Base-by-base conservation (phyloP, 2,329 filamentous ascomycete genomes). In the Talaromyces amestolkiae region DNA sequence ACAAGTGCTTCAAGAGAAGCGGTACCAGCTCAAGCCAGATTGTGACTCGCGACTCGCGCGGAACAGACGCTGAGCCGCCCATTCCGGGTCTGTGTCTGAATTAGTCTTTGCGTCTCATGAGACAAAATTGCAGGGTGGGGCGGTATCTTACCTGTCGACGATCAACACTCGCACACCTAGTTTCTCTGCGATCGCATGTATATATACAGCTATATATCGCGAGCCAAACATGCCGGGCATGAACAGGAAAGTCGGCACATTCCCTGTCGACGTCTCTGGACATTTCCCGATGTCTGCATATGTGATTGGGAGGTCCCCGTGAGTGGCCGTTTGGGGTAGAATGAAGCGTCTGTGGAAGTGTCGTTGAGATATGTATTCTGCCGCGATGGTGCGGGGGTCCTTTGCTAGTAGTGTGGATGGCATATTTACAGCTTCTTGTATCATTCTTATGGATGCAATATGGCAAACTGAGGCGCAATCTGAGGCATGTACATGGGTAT, bases 11-110 rank as follows among this genome's bases (percentile, higher is more conserved):
- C 13, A 82, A 72, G 1, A 83, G 73, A 13, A 67, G 69, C 27
- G 79, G 78, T 3, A 82, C 74, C 1, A 72, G 77, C 68, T 82
- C 79, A 22, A 82, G 70, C 75, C 77, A 82, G 27, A 75, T 69
- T 1, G 70, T 54, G 15, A 82, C 71, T n/a, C 81, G 74, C 31
- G 74, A 63, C 8, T 72, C 64, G 5, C 80, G 64, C 1, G 72
- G 62, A 0, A 81, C 79, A 1, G 71, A 68, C 0, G 78, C 79
- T 19, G 80, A 81, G 62, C 76, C 78, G 2, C 81, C 81, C 65
- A 82, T 76, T n/a, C 76, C 79, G 15, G 80, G 78, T 67, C 81
- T 81, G 37, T 62, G 63, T 22, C 17, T 1, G 24, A 22, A 9
- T 61, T 17, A 49, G 43, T 9, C 35, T 61, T 22, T 15, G 9